Evolutionary conservation across 345 rosid genomes (phyloP), one percentile per base, ranked within the genome.

Genomic region (thale cress (Arabidopsis thaliana)): DNA sequence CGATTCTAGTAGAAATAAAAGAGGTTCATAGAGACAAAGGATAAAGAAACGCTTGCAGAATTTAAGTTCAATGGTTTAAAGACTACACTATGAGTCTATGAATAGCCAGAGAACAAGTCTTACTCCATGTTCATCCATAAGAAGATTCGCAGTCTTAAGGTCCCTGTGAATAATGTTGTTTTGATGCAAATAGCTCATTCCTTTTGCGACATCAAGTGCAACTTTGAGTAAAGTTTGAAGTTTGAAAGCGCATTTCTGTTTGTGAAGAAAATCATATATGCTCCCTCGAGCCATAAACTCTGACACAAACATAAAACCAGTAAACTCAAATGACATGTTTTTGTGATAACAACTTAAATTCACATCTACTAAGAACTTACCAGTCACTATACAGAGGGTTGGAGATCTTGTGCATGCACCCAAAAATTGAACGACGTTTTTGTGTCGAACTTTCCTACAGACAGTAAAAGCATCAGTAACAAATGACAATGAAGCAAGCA

Each of bases 111-210:
- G 34, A 56, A 36, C 6, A 46, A 57, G 30, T 56, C 89, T 85
- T 87, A 92, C 99, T 70, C 89, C 98, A 76, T 95, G 86, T 83
- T 95, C 99, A 86, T 95, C 99, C 98, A 92, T 95, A 64, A 92
- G 87, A 80, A 95, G 96, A 85, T 95, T 95, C 55, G 96, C 98
- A 80, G 98, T 87, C 81, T 95, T 92, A 74, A 95, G 82, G 87
- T 95, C 98, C 86, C 98, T 83, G 82, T 95, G 99, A 68, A 92
- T 88, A 73, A 95, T 95, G 74, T 90, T 95, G 82, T 92, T 95
- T 76, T 92, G 97, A 84, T 92, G 99, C 82, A 95, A 83, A 82
- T 89, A 95, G 76, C 87, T 85, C 99, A 95, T 95, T 78, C 99
- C 99, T 88, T 89, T 92, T 73, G 99, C 91, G 41, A 95, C 90